Base-by-base conservation (phyloP, 192 early-diverging fungal species). In the Coemansia sp. region DNA sequence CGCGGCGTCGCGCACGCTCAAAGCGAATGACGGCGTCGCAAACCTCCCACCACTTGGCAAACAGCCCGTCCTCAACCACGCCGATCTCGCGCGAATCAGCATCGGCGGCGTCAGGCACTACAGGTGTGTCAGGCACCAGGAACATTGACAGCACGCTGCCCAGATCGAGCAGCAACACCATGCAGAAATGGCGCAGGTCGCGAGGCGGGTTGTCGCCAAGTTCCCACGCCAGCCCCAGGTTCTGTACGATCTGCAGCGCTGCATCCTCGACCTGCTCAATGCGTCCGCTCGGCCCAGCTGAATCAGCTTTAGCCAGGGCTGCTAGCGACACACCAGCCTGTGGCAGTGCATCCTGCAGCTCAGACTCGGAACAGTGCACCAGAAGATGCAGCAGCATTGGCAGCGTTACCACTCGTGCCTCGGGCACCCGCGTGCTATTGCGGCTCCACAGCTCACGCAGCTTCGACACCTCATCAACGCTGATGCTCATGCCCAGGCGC, bases 251-350 rank as follows among this genome's bases (percentile, higher is more conserved):
- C 72, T 80, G 78, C 62, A 80, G 66, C 14, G 78, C 78, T 1
- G 78, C 78, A 41, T 80, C 78, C 66, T 80, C 78, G 9, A 80
- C 69, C 39, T 80, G 78, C 57, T 80, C 78, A 49, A 74, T 80
- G 29, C 78, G 71, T 16, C 75, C 66, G 18, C 62, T 68, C 14
- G 61, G 65, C 24, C 69, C 75, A 37, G 57, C 57, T 19, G 39
- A 62, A 51, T 64, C 66, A 8, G 77, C 66, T 61, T 80, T 80
- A 22, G 71, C 71, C 71, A 74, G 59, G 18, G 67, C 77, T 4
- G 73, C 78, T 12, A 55, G 50, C 57, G 78, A 71, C 45, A 71
- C 73, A n/a, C 72, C 78, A 6, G 78, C 71, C 54, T 73, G 75
- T 24, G 70, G 70, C 53, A 80, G 65, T 13, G 73, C 72, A 14